phyloP scores from a whole-genome alignment of 495 filamentous ascomycete genomes.

The Hypoxylon fragiforme region DNA sequence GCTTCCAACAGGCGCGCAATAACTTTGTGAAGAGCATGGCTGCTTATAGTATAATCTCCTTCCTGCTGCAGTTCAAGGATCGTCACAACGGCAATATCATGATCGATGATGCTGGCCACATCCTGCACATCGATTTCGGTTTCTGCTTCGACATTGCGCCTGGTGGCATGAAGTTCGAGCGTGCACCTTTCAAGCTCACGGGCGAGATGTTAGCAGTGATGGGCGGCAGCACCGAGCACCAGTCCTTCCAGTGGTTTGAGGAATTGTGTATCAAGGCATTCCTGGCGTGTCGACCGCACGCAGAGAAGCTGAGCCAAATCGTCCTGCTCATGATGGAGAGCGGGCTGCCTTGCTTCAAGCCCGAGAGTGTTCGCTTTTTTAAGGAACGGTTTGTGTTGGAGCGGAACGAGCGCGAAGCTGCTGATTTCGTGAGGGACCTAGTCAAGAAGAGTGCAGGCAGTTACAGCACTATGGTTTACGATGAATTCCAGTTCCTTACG shows the following conservation, averaged over 20 bases:
- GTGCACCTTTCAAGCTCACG: conserved; percentile 97
- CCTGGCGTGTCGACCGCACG: conserved; percentile 84
- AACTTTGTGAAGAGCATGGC: conserved; percentile 99
- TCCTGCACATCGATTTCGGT: conserved; percentile 98
- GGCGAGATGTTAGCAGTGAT: conserved; percentile 98
- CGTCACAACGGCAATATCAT: conserved; percentile 99
- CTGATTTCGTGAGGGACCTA: conserved; percentile 87
- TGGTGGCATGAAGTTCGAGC: conserved; percentile 93
- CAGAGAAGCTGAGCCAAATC: conserved; percentile 82
- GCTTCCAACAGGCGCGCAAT: conserved; percentile 91
- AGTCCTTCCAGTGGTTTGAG: conserved; percentile 94
- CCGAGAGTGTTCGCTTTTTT: conserved; percentile 90
- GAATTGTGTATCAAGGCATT: conserved; percentile 95
- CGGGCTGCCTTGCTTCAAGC: conserved; percentile 97
- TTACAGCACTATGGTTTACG: conserved; percentile 88
- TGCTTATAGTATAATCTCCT: conserved; percentile 98
- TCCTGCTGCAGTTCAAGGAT: conserved; percentile 97
- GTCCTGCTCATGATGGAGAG: conserved; percentile 95
- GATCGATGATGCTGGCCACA: conserved; percentile 95
- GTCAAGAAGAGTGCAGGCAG: conserved; percentile 86
- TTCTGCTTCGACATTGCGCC: conserved; percentile 99
- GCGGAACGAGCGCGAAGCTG: conserved; percentile 90
- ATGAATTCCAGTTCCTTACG: conserved; percentile 94
- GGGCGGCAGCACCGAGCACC: conserved; percentile 82
- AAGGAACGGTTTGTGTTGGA: conserved; percentile 92